Percentiles rank a stretch among this genome's conserved stretches.
phyloP scores from a whole-genome alignment of 805 yeast genomes.

The Yamadazyma akitaensis region DNA sequence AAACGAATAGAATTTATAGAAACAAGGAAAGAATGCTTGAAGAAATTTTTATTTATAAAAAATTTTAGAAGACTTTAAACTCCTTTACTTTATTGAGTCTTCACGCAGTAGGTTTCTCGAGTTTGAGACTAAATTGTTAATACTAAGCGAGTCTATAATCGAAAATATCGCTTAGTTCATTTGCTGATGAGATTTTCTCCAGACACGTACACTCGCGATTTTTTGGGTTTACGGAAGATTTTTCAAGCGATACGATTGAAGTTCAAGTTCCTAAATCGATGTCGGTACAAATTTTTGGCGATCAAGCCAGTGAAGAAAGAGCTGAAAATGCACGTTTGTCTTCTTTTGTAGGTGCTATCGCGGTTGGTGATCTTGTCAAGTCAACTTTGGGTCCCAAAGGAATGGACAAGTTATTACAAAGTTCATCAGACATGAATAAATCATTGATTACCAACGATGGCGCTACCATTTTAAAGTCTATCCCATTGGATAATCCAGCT shows the following conservation, averaged over 20 bases:
- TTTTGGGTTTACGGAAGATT: constrained; percentile 5
- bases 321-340: constrained; percentile 98
- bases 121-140: background rate
- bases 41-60: no score
- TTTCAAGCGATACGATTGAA: background rate
- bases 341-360: constrained; percentile 97
- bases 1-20: no score
- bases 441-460: constrained; percentile 95
- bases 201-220: constrained; percentile 8
- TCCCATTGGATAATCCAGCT: constrained; percentile 96
- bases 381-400: constrained; percentile 97
- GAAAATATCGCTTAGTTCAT: constrained; percentile 3
- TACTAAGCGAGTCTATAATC: background rate
- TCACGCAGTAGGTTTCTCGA: background rate
- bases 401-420: constrained; percentile 92
- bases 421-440: constrained; percentile 68
- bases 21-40: background rate
- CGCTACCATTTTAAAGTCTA: constrained; percentile 90
- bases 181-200: constrained; percentile 9
- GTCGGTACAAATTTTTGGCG: constrained; percentile 95
- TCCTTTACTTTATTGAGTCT: background rate
- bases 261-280: constrained; percentile 13
- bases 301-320: constrained; percentile 95
- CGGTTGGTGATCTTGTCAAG: constrained; percentile 96
- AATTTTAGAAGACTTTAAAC: background rate